Percentiles rank a stretch among this genome's conserved stretches.
Conservation (phyloP, 108 stramenopile species). For the Conticribra weissflogii region DNA sequence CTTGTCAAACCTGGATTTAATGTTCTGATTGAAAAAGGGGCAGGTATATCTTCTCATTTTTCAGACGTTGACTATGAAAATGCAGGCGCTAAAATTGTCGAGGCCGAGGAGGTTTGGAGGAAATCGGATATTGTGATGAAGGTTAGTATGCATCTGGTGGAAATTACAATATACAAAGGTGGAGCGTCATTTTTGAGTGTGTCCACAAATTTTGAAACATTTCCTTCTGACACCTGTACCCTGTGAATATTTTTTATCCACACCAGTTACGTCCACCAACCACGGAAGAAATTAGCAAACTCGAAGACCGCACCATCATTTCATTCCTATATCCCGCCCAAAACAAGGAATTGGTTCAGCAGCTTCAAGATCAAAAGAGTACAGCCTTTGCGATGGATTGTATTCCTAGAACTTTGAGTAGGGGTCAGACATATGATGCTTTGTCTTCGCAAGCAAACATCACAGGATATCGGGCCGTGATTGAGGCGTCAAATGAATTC, state of each 20-base stretch:
- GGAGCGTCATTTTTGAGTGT: no score
- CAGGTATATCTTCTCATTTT: conserved; percentile 87
- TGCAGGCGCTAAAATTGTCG: conserved; percentile 93
- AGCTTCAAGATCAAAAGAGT: conserved; percentile 89
- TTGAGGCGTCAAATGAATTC: conserved; percentile 97
- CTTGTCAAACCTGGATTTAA: conserved; percentile 84
- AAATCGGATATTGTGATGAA: conserved; percentile 93
- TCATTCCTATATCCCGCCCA: conserved; percentile 93
- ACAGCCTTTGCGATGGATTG: conserved; percentile 98
- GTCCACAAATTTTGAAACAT: no score
- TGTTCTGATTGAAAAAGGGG: conserved; percentile 89
- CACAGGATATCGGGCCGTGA: conserved; percentile 97
- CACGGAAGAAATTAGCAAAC: conserved; percentile 67
- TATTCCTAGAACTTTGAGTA: conserved; percentile 92
- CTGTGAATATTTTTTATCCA: no score
- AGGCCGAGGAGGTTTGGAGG: conserved; percentile 73
- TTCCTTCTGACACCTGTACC: no score
- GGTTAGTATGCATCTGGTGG: conserved; percentile 36
- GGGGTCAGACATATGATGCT: conserved; percentile 98
- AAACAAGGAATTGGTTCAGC: conserved; percentile 89
- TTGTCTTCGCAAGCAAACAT: conserved; percentile 98
- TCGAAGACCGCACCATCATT: conserved; percentile 88
- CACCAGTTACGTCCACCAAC: conserved; percentile 90
- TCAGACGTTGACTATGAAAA: conserved; percentile 91
- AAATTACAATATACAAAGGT: no score